A percentile compares a stretch with the other conserved stretches of the same genome.
Conservation (phyloP, 2,329 filamentous ascomycete genomes). For the Tolypocladium ovalisporum region DNA sequence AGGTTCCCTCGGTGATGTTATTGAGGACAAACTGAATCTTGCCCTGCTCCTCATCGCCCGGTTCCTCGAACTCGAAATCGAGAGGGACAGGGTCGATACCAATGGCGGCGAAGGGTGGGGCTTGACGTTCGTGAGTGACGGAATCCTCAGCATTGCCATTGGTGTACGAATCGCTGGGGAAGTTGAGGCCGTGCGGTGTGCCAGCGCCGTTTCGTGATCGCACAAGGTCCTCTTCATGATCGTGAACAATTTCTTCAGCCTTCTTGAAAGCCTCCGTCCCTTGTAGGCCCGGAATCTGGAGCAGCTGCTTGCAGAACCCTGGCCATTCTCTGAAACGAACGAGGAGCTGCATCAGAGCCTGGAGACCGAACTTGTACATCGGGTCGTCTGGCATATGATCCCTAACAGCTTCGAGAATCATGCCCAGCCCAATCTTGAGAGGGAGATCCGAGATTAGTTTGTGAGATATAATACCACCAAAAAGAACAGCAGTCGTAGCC, state of each 20-base stretch:
- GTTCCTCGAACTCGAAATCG: slow-evolving; percentile 64
- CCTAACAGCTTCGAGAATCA: slow-evolving; percentile 93
- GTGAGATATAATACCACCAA: slow-evolving; percentile 92
- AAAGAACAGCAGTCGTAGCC: slow-evolving; percentile 90
- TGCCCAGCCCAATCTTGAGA: slow-evolving; percentile 85
- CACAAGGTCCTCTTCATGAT: slow-evolving; percentile 50
- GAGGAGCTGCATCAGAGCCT: slow-evolving; percentile 83
- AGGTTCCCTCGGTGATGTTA: slow-evolving; percentile 85
- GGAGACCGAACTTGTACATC: slow-evolving; percentile 97
- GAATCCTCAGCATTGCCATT: slow-evolving; percentile 64
- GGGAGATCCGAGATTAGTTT: slow-evolving; percentile 84
- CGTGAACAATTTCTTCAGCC: slow-evolving; percentile 68
- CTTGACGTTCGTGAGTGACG: slow-evolving; percentile 44
- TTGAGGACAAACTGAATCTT: slow-evolving; percentile 94
- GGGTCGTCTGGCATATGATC: slow-evolving; percentile 73
- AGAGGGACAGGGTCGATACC: slow-evolving; percentile 59
- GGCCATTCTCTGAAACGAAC: slow-evolving; percentile 84
- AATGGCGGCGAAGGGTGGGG: slow-evolving; percentile 67
- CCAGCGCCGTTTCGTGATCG: slow-evolving; percentile 42
- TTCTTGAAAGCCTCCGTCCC: slow-evolving; percentile 77
- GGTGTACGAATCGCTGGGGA: slow-evolving; percentile 39
- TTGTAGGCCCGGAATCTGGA: slow-evolving; percentile 71
- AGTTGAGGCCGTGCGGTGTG: slow-evolving; percentile 22
- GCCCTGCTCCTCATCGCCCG: slow-evolving; percentile 75
- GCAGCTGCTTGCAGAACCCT: slow-evolving; percentile 78